Conservation (phyloP, 768 basidiomycete species). For the Gloeopeniophorella convolvens region DNA sequence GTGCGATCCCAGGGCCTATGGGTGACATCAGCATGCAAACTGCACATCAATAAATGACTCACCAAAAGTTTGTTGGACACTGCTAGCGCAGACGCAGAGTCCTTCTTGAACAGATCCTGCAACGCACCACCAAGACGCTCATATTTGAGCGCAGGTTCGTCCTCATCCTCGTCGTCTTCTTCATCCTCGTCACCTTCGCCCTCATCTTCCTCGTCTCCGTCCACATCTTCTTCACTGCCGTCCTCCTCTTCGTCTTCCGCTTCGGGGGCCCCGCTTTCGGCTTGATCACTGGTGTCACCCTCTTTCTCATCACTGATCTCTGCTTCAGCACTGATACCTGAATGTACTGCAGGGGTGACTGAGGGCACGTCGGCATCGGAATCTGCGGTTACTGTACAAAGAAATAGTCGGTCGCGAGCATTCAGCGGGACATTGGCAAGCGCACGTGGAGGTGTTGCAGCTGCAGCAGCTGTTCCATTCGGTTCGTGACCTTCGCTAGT, state of each 20-base stretch:
- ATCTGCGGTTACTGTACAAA: no score
- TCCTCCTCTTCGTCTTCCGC: conserved; percentile 5
- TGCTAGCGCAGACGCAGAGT: conserved; percentile 78
- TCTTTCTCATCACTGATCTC: not conserved
- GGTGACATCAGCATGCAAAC: not conserved
- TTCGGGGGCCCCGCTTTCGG: conserved; percentile 19
- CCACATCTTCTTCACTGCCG: conserved; percentile 17
- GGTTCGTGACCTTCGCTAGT: not conserved
- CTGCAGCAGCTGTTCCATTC: not conserved
- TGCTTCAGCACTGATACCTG: not conserved
- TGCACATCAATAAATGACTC: conserved; percentile 18
- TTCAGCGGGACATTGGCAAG: no score
- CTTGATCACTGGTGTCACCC: conserved; percentile 13
- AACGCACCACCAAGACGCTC: conserved; percentile 68
- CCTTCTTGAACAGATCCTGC: conserved; percentile 78
- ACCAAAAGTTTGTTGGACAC: conserved; percentile 74
- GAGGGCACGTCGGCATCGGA: not conserved
- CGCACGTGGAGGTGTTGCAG: no score
- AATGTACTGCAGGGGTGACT: not conserved
- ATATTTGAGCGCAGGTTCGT: conserved; percentile 91
- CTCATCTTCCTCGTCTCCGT: conserved; percentile 32
- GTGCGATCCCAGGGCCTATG: conserved; percentile 87
- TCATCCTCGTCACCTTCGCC: conserved; percentile 49
- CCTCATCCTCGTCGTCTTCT: conserved; percentile 70
- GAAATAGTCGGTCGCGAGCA: no score